phyloP scores from a whole-genome alignment of 2,329 filamentous ascomycete species.

The Penicillium aurantiogriseum region DNA sequence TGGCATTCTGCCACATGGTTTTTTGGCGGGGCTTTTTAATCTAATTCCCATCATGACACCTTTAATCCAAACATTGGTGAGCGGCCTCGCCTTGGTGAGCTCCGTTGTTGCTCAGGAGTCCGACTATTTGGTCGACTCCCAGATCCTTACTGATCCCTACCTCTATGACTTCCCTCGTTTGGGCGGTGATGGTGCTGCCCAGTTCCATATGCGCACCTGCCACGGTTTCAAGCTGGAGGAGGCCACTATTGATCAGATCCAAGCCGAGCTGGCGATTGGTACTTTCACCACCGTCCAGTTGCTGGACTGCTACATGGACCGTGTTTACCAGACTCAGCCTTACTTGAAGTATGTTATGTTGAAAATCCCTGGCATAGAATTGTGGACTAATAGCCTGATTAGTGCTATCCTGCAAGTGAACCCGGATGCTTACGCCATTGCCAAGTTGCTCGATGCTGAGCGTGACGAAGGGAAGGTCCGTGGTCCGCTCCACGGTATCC shows the following conservation, averaged over 20 bases:
- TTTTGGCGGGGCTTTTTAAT: slow-evolving; percentile 12
- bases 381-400: not conserved
- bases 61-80: slow-evolving; percentile 20
- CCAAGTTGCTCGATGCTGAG: slow-evolving; percentile 60
- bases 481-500: slow-evolving; percentile 72
- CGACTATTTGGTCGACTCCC: slow-evolving; percentile 33
- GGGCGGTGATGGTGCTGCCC: slow-evolving; percentile 30
- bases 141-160: slow-evolving; percentile 33
- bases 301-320: slow-evolving; percentile 60
- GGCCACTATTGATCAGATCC: slow-evolving; percentile 67
- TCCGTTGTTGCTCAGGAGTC: slow-evolving; percentile 17
- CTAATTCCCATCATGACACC: slow-evolving; percentile 16
- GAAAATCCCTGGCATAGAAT: not conserved
- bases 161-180: slow-evolving; percentile 41
- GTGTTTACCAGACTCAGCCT: slow-evolving; percentile 60
- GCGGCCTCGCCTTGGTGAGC: slow-evolving; percentile 23
- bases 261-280: slow-evolving; percentile 55
- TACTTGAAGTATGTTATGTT: slow-evolving; percentile 58
- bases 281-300: slow-evolving; percentile 59
- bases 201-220: slow-evolving; percentile 65
- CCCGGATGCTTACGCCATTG: slow-evolving; percentile 64
- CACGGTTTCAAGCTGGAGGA: slow-evolving; percentile 63
- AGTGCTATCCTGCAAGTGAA: slow-evolving; percentile 62
- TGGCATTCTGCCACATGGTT: slow-evolving; percentile 18
- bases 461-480: slow-evolving; percentile 55